phyloP scores from a whole-genome alignment of 306 rosid species.

The Gynostemma pentaphyllum region DNA sequence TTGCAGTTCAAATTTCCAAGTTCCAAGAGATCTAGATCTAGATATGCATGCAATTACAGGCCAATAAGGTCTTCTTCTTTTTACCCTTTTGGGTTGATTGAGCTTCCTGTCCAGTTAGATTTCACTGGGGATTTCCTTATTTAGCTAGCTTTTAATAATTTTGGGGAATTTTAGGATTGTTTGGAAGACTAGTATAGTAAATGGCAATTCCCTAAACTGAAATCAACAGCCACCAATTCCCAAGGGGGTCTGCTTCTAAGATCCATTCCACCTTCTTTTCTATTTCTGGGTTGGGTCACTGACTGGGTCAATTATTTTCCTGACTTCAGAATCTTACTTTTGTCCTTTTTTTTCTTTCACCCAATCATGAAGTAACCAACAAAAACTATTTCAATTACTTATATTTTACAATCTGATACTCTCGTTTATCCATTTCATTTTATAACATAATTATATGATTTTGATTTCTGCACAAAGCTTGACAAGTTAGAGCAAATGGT shows the following conservation, averaged over 20 bases:
- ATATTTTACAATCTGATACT: neutral
- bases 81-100: neutral
- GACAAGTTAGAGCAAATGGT: neutral
- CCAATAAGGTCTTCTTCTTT: neutral
- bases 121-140: neutral
- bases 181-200: neutral
- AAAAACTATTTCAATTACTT: neutral
- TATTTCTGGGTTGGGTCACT: too few relatives aligned
- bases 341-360: neutral
- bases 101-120: neutral
- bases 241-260: neutral
- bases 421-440: neutral
- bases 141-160: neutral
- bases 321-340: neutral
- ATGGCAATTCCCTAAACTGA: neutral
- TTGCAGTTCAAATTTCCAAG: neutral
- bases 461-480: neutral
- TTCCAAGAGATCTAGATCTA: conserved; percentile 35
- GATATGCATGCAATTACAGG: neutral
- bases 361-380: neutral
- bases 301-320: neutral
- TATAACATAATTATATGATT: neutral
- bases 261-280: neutral
- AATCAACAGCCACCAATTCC: neutral
- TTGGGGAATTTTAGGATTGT: neutral